A percentile compares a stretch with the other conserved stretches of the same genome.
These are phyloP conservation scores for Exophiala aquamarina DNA, from an alignment of 2,329 filamentous ascomycete species.

Conservation along the genomic window DNA sequence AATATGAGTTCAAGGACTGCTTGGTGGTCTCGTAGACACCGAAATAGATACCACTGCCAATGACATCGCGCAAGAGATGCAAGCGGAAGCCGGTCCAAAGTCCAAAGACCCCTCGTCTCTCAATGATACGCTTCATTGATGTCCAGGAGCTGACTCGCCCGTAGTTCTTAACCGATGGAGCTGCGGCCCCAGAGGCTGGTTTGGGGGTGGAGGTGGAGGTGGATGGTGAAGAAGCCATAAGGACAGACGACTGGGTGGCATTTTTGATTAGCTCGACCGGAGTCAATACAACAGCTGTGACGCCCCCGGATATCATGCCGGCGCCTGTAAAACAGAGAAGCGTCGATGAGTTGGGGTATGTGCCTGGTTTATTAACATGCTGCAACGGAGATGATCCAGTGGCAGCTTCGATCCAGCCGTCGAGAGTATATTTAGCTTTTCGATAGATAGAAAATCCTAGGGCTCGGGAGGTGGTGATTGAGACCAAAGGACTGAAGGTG, in stretches of 20 bases:
- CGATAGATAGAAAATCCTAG: constrained; percentile 49
- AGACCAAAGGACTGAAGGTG: constrained; percentile 45
- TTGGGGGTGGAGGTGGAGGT: constrained; percentile 3
- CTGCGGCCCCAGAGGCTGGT: not conserved
- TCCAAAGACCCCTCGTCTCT: constrained; percentile 43
- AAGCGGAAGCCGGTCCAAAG: constrained; percentile 48
- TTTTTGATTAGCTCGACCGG: constrained; percentile 51
- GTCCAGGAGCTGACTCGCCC: constrained; percentile 43
- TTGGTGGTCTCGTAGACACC: constrained; percentile 49
- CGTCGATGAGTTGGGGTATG: constrained; percentile 41
- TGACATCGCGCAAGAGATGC: constrained; percentile 45
- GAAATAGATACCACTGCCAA: constrained; percentile 49
- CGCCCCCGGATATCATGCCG: constrained; percentile 43
- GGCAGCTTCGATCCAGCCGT: constrained; percentile 38
- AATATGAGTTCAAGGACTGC: constrained; percentile 44
- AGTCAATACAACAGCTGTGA: constrained; percentile 44
- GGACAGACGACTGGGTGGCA: constrained; percentile 49
- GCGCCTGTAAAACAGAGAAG: constrained; percentile 44
- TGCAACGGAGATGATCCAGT: constrained; percentile 43
- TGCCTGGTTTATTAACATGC: constrained; percentile 43
- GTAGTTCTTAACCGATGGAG: constrained; percentile 25
- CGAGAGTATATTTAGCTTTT: constrained; percentile 41
- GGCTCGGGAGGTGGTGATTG: constrained; percentile 46
- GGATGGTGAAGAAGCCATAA: constrained; percentile 35
- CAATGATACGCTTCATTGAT: constrained; percentile 44